Evolutionary conservation across 1,284 basidiomycete genomes (phyloP).

Genomic region (Bondarzewia mesenterica): DNA sequence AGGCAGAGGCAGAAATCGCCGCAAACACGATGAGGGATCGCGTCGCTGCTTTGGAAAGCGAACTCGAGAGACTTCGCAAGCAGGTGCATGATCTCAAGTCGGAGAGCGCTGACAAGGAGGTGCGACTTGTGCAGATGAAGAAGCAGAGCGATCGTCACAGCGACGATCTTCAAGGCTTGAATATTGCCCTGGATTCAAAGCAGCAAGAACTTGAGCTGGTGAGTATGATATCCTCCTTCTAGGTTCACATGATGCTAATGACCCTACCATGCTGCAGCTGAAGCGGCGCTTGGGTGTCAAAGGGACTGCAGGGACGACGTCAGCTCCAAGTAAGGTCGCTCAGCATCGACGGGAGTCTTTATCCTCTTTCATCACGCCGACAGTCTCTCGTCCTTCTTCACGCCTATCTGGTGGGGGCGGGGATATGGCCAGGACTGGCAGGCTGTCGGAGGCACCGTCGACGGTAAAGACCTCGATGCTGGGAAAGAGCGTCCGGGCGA

Average conservation of each 20-base stretch:
- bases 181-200: constrained; percentile 83
- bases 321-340: constrained; percentile 37
- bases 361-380: constrained; percentile 40
- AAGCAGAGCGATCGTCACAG: constrained; percentile 63
- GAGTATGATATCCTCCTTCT: constrained; percentile 31
- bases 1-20: constrained; percentile 45
- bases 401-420: constrained; percentile 45
- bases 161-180: constrained; percentile 73
- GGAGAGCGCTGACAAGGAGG: constrained; percentile 77
- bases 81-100: constrained; percentile 68
- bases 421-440: constrained; percentile 24
- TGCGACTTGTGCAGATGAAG: constrained; percentile 66
- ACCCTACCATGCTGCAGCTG: constrained; percentile 45
- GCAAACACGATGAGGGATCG: constrained; percentile 38
- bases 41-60: constrained; percentile 44
- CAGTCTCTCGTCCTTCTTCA: constrained; percentile 30
- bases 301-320: constrained; percentile 54
- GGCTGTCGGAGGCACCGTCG: constrained; percentile 19
- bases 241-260: constrained; percentile 8
- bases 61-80: constrained; percentile 53
- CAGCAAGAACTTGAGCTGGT: constrained; percentile 87
- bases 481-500: constrained; percentile 41
- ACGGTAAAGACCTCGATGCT: constrained; percentile 25
- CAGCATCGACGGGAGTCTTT: constrained; percentile 48
- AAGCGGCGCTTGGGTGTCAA: constrained; percentile 63